These are phyloP conservation scores for Cercophora samala DNA, from an alignment of 495 filamentous ascomycete genomes.

Conservation along the genomic window DNA sequence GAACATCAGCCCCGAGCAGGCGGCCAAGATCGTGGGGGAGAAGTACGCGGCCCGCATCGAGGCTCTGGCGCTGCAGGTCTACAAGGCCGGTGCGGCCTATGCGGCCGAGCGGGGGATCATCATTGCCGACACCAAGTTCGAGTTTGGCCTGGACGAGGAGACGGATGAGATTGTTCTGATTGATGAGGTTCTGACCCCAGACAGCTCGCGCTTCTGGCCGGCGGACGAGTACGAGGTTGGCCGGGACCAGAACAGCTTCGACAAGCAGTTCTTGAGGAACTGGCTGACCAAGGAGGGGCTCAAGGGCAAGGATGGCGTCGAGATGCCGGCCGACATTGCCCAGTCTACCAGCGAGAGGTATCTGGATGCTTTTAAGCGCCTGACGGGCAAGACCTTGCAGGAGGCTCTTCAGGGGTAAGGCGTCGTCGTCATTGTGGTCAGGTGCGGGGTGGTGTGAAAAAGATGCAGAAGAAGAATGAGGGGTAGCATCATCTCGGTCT, in stretches of 20 bases:
- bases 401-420: slow-evolving; percentile 31
- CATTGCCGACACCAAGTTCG: slow-evolving; percentile 64
- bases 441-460: not conserved
- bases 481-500: not conserved
- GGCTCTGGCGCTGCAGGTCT: slow-evolving; percentile 65
- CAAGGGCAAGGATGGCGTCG: slow-evolving; percentile 64
- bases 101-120: slow-evolving; percentile 79
- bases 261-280: slow-evolving; percentile 88
- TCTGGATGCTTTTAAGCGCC: slow-evolving; percentile 40
- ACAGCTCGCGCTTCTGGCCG: slow-evolving; percentile 88
- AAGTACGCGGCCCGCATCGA: slow-evolving; percentile 73
- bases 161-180: slow-evolving; percentile 76
- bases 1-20: slow-evolving; percentile 78
- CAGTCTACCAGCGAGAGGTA: slow-evolving; percentile 57
- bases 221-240: slow-evolving; percentile 69
- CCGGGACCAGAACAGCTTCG: slow-evolving; percentile 71
- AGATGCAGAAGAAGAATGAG: not conserved
- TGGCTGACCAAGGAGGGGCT: slow-evolving; percentile 73
- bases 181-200: slow-evolving; percentile 86
- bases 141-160: slow-evolving; percentile 66
- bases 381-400: slow-evolving; percentile 45
- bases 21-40: slow-evolving; percentile 66
- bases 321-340: slow-evolving; percentile 64
- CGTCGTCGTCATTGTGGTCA: not conserved
- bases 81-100: slow-evolving; percentile 69